Evolutionary conservation across 225 moss, liverwort and hornwort genomes (phyloP), one percentile per base, ranked within the genome.

Genomic region (Pseudisothecium myosuroides): DNA sequence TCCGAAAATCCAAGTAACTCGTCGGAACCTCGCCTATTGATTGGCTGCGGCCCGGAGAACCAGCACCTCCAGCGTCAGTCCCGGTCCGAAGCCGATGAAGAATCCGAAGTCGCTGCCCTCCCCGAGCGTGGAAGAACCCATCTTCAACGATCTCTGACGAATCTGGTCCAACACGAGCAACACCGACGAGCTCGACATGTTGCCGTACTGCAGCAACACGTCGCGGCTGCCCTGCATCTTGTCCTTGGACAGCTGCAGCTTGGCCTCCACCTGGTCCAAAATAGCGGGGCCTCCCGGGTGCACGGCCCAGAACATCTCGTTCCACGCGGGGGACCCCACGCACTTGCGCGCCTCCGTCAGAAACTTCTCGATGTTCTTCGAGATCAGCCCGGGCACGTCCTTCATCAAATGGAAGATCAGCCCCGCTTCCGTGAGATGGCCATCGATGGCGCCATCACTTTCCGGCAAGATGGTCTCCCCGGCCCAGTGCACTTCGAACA

Each of bases 391-490:
- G 69, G 54, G 84, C 9, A 68, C 55, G 83, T 93, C 91, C 76
- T 93, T 93, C 92, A 93, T 92, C 5, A 93, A 85, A 23, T 93
- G 93, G 86, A 92, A 91, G 80, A 92, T 92, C 50, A 93, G 90
- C 2, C 93, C 93, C 6, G 89, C 93, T 68, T 92, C 90, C 20
- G 93, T 93, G 5, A 93, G 74, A 6, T 90, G 90, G 3, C 93
- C 92, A 4, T 92, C 92, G 14, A 93, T 93, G 65, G 93, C 92
- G 37, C 92, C 90, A 12, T 92, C 93, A 49, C 90, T 92, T 74
- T 92, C 89, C 0, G 90, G 90, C 73, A 79, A 79, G 32, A 66
- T 79, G 34, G 76, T 77, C 64, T 76, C 63, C 16, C 77, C 64
- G 52, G 64, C 76, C 63, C 62, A 81, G 31, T 81, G 81, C 5